phyloP scores from a whole-genome alignment of 768 basidiomycete genomes.

The Russula brevipes region DNA sequence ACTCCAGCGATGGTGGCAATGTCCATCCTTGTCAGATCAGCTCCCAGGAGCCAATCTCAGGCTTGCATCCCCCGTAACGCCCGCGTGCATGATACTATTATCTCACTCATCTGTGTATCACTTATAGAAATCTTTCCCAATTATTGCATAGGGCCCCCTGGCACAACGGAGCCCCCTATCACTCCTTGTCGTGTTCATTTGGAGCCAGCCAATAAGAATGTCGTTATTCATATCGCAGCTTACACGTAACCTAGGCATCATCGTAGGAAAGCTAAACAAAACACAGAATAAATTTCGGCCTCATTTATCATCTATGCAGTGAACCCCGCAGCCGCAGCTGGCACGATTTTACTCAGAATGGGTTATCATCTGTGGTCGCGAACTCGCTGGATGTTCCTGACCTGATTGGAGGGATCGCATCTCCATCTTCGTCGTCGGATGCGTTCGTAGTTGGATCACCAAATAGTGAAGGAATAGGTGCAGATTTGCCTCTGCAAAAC shows the following conservation, averaged over 20 bases:
- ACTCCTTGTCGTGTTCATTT: not conserved
- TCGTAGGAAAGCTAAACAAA: constrained; percentile 9
- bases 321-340: not conserved
- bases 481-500: constrained; percentile 43
- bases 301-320: constrained; percentile 17
- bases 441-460: constrained; percentile 35
- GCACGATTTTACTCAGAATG: constrained; percentile 45
- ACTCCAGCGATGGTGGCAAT: no score
- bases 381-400: constrained; percentile 32
- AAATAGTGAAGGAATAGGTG: constrained; percentile 59
- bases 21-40: no score
- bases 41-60: no score
- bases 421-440: constrained; percentile 37
- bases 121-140: no score
- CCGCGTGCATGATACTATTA: no score
- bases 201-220: constrained; percentile 7
- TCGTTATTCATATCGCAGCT: constrained; percentile 4
- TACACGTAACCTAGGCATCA: constrained; percentile 8
- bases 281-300: constrained; percentile 12
- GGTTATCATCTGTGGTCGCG: constrained; percentile 59
- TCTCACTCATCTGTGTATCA: no score
- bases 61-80: no score
- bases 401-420: constrained; percentile 35
- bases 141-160: no score
- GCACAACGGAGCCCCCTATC: no score